phyloP scores from a whole-genome alignment of 2,329 filamentous ascomycete species.

The Bipolaris sorokiniana region DNA sequence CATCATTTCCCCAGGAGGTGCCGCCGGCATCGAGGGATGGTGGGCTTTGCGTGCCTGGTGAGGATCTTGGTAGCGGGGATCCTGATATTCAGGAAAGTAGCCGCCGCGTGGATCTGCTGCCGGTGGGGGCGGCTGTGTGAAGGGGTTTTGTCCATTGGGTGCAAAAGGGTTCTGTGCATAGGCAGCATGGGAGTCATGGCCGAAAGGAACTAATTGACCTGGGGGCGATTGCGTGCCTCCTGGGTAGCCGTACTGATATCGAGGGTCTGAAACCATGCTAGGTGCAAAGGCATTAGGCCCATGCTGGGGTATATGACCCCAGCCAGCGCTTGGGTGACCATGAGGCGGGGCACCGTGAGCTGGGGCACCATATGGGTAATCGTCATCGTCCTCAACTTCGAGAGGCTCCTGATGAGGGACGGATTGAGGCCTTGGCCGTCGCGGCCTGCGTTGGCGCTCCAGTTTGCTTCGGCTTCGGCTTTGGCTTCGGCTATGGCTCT shows the following conservation, averaged over 20 bases:
- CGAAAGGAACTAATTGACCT: slow-evolving; percentile 43
- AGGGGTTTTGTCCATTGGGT: slow-evolving; percentile 36
- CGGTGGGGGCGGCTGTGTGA: slow-evolving; percentile 30
- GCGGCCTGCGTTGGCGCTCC: slow-evolving; percentile 37
- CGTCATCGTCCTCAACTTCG: slow-evolving; percentile 54
- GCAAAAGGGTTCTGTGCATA: slow-evolving; percentile 46
- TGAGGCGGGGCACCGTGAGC: slow-evolving; percentile 37
- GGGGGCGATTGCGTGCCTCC: slow-evolving; percentile 30
- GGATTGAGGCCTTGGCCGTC: slow-evolving; percentile 44
- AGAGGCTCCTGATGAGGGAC: slow-evolving; percentile 51
- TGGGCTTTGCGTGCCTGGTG: slow-evolving; percentile 32
- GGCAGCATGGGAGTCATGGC: slow-evolving; percentile 45
- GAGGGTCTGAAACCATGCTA: slow-evolving; percentile 48
- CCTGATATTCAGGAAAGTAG: slow-evolving; percentile 46
- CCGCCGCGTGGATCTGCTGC: slow-evolving; percentile 30
- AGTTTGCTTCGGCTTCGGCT: slow-evolving; percentile 44
- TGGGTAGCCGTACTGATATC: slow-evolving; percentile 34
- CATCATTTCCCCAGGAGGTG: slow-evolving; percentile 43
- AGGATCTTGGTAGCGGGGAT: slow-evolving; percentile 10
- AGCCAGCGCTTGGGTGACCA: slow-evolving; percentile 46
- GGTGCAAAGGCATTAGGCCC: slow-evolving; percentile 47
- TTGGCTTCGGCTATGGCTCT: slow-evolving; percentile 42
- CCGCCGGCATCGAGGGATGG: slow-evolving; percentile 45
- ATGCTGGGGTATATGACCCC: slow-evolving; percentile 45
- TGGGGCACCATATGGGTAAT: slow-evolving; percentile 50